Conservation (phyloP, 2,329 filamentous ascomycete species). For the Fusarium pseudocircinatum region DNA sequence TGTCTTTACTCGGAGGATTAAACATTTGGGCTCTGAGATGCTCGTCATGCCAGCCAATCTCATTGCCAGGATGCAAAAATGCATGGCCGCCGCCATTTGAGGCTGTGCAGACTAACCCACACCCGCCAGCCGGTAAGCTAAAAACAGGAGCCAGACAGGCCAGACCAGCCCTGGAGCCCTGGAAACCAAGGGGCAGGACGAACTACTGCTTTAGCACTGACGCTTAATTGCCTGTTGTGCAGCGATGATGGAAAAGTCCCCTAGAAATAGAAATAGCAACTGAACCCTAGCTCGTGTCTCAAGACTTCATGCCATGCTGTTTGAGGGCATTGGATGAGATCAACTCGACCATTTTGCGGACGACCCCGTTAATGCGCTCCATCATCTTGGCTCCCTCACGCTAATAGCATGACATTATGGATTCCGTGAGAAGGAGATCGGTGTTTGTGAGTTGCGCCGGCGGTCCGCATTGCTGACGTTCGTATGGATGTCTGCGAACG, state of each 20-base stretch:
- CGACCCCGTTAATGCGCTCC: slow-evolving; percentile 1
- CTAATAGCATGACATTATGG: background rate
- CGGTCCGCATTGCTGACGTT: slow-evolving; percentile 16
- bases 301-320: slow-evolving; percentile 4
- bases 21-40: background rate
- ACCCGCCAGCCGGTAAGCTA: slow-evolving; percentile 32
- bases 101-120: slow-evolving; percentile 30
- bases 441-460: slow-evolving; percentile 1
- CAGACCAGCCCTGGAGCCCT: slow-evolving; percentile 2
- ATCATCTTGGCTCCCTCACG: slow-evolving; percentile 26
- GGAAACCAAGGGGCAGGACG: slow-evolving; percentile 14
- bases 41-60: slow-evolving; percentile 8
- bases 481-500: background rate
- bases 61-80: background rate
- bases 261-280: slow-evolving; percentile 26
- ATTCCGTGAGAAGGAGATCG: background rate
- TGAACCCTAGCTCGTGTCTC: slow-evolving; percentile 20
- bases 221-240: slow-evolving; percentile 15
- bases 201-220: slow-evolving; percentile 24
- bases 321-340: slow-evolving; percentile 2
- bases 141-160: slow-evolving; percentile 38
- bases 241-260: slow-evolving; percentile 18
- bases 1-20: slow-evolving; percentile 19
- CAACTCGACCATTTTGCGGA: background rate
- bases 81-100: slow-evolving; percentile 32